phyloP scores from a whole-genome alignment of 257 asterid species.

The Forsythia suspensa region DNA sequence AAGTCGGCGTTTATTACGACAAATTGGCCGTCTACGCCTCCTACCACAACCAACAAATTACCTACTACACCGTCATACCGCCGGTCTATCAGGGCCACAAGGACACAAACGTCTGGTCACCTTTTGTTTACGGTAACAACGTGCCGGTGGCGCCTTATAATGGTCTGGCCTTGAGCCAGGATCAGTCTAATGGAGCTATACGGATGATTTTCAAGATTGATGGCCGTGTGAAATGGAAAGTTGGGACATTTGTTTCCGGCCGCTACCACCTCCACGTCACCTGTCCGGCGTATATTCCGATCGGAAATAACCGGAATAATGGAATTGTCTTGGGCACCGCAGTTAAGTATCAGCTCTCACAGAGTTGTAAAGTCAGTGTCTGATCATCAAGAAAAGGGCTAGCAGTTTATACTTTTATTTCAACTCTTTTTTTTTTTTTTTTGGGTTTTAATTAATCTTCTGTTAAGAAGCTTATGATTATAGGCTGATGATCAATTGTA shows the following conservation, averaged over 20 bases:
- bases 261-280: conserved; percentile 69
- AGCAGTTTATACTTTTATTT: no score
- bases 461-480: no score
- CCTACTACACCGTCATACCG: conserved; percentile 62
- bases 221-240: conserved; percentile 80
- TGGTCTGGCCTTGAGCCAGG: conserved; percentile 54
- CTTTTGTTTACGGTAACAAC: conserved; percentile 57
- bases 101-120: conserved; percentile 79
- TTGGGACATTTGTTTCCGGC: conserved; percentile 59
- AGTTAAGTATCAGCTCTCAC: conserved; percentile 66
- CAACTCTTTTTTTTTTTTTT: no score
- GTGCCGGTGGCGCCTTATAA: conserved; percentile 87
- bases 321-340: conserved; percentile 60
- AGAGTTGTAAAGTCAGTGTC: conserved; percentile 58
- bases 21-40: conserved; percentile 48
- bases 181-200: conserved; percentile 56
- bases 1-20: conserved; percentile 72
- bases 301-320: conserved; percentile 35
- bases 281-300: conserved; percentile 67
- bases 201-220: conserved; percentile 44
- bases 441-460: no score
- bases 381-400: conserved; percentile 20
- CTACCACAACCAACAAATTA: conserved; percentile 75
- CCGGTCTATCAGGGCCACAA: conserved; percentile 85
- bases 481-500: conserved; percentile 18